These are phyloP conservation scores for Tylopilus sp. DNA, from an alignment of 768 basidiomycete species.

Conservation along the genomic window DNA sequence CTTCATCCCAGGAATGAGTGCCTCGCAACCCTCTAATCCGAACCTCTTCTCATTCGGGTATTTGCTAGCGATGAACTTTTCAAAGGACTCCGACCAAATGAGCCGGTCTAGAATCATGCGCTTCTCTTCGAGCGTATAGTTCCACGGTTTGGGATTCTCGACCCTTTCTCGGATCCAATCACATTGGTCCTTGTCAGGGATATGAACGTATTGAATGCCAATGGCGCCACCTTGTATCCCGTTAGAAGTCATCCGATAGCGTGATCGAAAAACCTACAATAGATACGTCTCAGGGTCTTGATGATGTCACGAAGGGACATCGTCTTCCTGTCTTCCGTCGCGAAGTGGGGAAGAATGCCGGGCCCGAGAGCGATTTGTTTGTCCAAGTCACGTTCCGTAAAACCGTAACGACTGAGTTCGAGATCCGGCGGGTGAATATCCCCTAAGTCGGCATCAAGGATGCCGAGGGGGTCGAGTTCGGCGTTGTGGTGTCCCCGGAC, in stretches of 20 bases:
- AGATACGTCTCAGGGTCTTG: constrained; percentile 84
- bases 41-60: constrained; percentile 99
- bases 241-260: neutral
- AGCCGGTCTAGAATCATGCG: constrained; percentile 98
- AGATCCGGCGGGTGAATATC: constrained; percentile 82
- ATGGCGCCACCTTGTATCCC: constrained; percentile 66
- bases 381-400: constrained; percentile 90
- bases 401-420: constrained; percentile 91
- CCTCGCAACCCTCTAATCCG: constrained; percentile 97
- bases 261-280: constrained; percentile 59
- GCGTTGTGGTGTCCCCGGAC: constrained; percentile 97
- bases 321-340: constrained; percentile 76
- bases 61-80: constrained; percentile 97
- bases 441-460: constrained; percentile 84
- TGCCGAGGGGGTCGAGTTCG: constrained; percentile 93
- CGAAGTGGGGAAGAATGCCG: constrained; percentile 95
- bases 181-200: constrained; percentile 97
- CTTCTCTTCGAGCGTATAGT: constrained; percentile 97
- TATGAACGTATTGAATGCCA: constrained; percentile 92
- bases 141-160: constrained; percentile 95
- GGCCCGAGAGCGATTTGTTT: constrained; percentile 94
- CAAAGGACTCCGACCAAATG: constrained; percentile 99
- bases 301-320: constrained; percentile 94
- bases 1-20: constrained; percentile 99
- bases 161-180: constrained; percentile 98